Evolutionary conservation across 23 red algal species (phyloP), one percentile per base, ranked within the genome.

Genomic region (Chondrus crispus): DNA sequence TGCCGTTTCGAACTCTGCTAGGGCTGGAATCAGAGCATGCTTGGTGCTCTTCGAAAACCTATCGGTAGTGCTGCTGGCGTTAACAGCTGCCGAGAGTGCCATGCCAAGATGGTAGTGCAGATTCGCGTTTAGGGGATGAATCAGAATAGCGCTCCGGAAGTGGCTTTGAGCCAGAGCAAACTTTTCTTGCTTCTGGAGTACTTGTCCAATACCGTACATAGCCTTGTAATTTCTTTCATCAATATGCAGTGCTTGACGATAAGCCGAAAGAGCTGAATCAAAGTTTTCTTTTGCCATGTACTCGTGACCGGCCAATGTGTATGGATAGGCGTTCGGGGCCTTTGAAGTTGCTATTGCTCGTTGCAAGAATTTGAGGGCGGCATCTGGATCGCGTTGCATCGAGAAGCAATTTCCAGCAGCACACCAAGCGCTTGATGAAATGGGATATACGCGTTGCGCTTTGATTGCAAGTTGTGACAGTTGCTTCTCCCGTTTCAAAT

Each of bases 281-380:
- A 93, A 95, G 39, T 96, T 82, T 43, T 96, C 97, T 87, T 95
- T 94, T 26, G 75, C 85, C 53, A 91, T 62, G 64, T 95, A 93
- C 81, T 99, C 97, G 86, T 99, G 97, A 18, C 97, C 97, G 46
- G 83, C 75, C 13, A 99, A 81, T 5, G 97, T 95, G 89, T 94
- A 93, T 14, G 94, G 68, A 75, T 99, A 99, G 9, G 94, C 82
- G 39, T 74, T 72, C 11, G 89, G 89, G 24, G 46, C 62, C 66
- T 29, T 58, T 26, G 63, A 75, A 7, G 89, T 82, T 44, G 69
- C 49, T 48, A 82, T 81, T 14, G 96, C 96, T 30, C 97, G 79
- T 63, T 90, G 51, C 63, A 99, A 96, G 81, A 92, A 99, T 37
- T 82, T 80, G 5, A 99, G 90, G 6, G 97, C 97, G 53, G 82